Base-by-base conservation (phyloP, 495 filamentous ascomycete genomes). In the Achaetomiella virescens region DNA sequence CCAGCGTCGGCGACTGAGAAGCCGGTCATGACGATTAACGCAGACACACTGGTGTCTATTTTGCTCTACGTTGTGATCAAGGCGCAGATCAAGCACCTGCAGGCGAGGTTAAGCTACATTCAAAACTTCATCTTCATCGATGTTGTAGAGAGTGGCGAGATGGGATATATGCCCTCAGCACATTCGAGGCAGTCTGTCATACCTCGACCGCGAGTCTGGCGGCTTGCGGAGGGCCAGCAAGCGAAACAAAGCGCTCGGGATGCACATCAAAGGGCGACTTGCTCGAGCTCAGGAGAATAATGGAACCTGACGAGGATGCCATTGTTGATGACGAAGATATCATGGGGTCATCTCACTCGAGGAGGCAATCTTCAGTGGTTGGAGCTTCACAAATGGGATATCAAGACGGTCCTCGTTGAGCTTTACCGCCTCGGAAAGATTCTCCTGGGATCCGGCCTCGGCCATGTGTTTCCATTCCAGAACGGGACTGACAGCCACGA, bases 141-240 rank as follows among this genome's bases (percentile, higher is more conserved):
- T 58, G 95, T 97, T 75, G 91, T 97, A 12, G 95, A 99, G 52
- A 92, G 84, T 64, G 95, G 95, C 31, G 95, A 99, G 73, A 87
- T 91, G 76, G 95, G 95, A 22, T 99, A 22, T 99, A 99, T 72
- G 90, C 95, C 6, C 73, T 99, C 31, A 97, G 92, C 66, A 99
- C 95, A 0, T 88, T 96, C 47, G 95, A 99, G 71, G 95, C 90
- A 0, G 95, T 99, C 73, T 99, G 12, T 88, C 90, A 9, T 97
- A 99, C 70, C 80, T 99, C 17, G 80, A 85, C 20, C 84, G 83
- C 24, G 91, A 96, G 60, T 90, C 91, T 0, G 86, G 84, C 18
- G 87, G 83, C 20, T 70, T 99, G 35, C 81, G 90, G 53, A 85
- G 83, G 63, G 88, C 91, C 11, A 99, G 95, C 69, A 78, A 82